A percentile compares a stretch with the other conserved stretches of the same genome.
phyloP scores from a whole-genome alignment of 345 rosid genomes.

The Mangifera indica region DNA sequence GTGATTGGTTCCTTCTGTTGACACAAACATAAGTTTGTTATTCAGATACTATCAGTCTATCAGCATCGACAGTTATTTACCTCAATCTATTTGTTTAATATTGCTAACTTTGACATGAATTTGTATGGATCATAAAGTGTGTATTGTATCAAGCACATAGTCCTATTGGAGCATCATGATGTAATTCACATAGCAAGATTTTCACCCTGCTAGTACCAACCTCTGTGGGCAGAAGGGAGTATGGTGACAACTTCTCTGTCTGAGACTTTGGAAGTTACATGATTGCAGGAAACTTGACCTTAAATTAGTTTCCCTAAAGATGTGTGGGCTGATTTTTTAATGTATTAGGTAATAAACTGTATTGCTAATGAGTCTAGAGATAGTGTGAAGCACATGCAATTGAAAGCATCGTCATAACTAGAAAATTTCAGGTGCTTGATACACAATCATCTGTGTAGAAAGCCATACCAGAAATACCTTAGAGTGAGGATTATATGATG shows the following conservation, averaged over 20 bases:
- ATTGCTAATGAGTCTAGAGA: not conserved
- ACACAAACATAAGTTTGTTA: not conserved
- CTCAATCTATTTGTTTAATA: not conserved
- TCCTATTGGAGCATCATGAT: not conserved
- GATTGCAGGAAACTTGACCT: not conserved
- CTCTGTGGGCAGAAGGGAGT: not conserved
- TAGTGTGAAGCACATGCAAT: not conserved
- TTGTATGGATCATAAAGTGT: not conserved
- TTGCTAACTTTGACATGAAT: not conserved
- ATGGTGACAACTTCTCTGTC: not conserved
- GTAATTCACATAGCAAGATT: not conserved
- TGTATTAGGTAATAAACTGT: slow-evolving; percentile 6
- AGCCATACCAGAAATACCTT: not conserved
- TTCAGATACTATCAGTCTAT: not conserved
- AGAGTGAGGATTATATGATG: not conserved
- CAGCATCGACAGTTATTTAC: not conserved
- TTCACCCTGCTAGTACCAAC: no score
- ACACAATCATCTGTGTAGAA: not conserved
- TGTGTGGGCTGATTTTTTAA: not conserved
- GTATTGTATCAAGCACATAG: not conserved
- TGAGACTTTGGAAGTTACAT: not conserved
- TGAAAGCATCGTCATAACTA: not conserved
- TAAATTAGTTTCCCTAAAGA: not conserved
- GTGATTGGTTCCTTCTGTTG: not conserved
- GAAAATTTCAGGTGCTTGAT: not conserved